phyloP scores from a whole-genome alignment of 176 grass and related monocot genomes.

The Carex parvula region DNA sequence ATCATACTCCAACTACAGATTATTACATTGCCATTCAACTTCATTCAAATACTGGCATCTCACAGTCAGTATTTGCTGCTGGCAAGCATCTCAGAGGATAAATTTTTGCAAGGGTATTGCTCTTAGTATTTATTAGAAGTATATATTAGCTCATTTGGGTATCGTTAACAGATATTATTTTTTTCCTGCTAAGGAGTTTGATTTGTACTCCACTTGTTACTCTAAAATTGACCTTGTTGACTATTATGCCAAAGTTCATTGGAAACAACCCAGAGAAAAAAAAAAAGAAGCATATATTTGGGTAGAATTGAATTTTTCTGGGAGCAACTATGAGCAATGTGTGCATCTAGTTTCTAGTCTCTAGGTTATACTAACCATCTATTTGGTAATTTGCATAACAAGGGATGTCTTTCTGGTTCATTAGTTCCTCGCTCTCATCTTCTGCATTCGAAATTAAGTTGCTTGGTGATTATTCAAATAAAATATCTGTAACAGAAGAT shows the following conservation, averaged over 20 bases:
- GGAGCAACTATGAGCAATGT: neutral
- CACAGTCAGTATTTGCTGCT: too few relatives aligned
- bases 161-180: neutral
- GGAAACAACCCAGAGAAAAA: neutral
- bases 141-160: neutral
- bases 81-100: too few relatives aligned
- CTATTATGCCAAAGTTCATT: neutral
- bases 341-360: neutral
- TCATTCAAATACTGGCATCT: too few relatives aligned
- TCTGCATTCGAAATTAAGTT: neutral
- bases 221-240: neutral
- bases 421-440: neutral
- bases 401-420: neutral
- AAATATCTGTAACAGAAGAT: neutral
- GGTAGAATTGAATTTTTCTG: neutral
- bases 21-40: too few relatives aligned
- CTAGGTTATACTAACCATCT: neutral
- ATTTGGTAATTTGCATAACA: neutral
- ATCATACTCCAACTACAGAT: too few relatives aligned
- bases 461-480: neutral
- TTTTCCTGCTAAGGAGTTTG: neutral
- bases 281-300: neutral
- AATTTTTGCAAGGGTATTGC: too few relatives aligned
- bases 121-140: neutral
- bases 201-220: neutral